phyloP scores from a whole-genome alignment of 2,329 filamentous ascomycete genomes.

The Dactylellina cionopaga region DNA sequence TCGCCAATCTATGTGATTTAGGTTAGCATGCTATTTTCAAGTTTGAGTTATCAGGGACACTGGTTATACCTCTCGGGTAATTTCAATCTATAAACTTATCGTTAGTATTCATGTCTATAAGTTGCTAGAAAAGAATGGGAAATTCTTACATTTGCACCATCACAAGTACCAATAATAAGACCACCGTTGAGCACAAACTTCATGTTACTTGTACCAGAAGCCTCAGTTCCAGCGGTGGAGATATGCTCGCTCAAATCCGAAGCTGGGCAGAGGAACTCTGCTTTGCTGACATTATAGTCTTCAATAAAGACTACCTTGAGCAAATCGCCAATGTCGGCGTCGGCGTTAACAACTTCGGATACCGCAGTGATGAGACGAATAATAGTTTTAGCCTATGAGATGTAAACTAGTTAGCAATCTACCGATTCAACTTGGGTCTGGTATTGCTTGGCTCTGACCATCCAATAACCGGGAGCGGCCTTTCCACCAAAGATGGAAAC shows the following conservation, averaged over 20 bases:
- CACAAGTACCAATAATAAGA: constrained; percentile 95
- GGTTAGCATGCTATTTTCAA: constrained; percentile 7
- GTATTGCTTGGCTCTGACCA: constrained; percentile 64
- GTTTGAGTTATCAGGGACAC: not conserved
- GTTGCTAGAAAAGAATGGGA: not conserved
- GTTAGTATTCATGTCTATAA: constrained; percentile 14
- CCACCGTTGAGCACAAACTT: constrained; percentile 98
- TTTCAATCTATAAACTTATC: constrained; percentile 75
- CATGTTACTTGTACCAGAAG: constrained; percentile 79
- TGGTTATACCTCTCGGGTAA: constrained; percentile 76
- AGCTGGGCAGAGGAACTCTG: constrained; percentile 92
- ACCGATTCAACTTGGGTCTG: not conserved
- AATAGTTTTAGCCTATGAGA: constrained; percentile 81
- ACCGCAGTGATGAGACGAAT: constrained; percentile 97
- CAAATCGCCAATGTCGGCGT: constrained; percentile 88
- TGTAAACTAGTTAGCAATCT: not conserved
- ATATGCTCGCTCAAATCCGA: constrained; percentile 98
- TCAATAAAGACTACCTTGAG: constrained; percentile 97
- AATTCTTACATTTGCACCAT: constrained; percentile 88
- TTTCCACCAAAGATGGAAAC: constrained; percentile 98
- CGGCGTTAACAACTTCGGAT: constrained; percentile 87
- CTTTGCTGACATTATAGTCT: constrained; percentile 99
- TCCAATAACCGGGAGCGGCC: constrained; percentile 98
- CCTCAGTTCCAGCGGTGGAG: constrained; percentile 94
- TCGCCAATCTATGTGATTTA: constrained; percentile 73